These are phyloP conservation scores for Leccinum aurantiacum DNA, from an alignment of 768 basidiomycete genomes.

Conservation along the genomic window DNA sequence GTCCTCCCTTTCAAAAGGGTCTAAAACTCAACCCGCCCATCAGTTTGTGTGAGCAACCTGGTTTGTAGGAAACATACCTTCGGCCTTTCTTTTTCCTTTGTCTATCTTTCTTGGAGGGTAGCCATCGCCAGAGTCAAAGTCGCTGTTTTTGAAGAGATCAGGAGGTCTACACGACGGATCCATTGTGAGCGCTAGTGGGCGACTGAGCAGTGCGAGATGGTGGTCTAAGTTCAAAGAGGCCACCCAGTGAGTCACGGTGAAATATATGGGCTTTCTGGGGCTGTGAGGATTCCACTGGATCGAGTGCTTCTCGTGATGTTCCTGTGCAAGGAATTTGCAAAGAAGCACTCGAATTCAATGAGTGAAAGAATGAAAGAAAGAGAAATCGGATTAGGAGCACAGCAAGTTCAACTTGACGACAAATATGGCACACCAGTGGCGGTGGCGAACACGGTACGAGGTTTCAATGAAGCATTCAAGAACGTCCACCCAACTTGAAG, in stretches of 20 bases:
- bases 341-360: slow-evolving; percentile 2
- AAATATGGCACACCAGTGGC: too few species aligned
- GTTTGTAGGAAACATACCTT: slow-evolving; percentile 8
- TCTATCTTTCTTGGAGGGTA: slow-evolving; percentile 10
- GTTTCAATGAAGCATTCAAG: too few species aligned
- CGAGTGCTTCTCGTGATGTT: slow-evolving; percentile 14
- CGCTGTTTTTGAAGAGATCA: slow-evolving; percentile 2
- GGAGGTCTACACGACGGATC: slow-evolving; percentile 11
- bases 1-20: slow-evolving; percentile 4
- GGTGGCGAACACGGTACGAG: too few species aligned
- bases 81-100: slow-evolving; percentile 23
- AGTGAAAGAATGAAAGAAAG: not conserved
- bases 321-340: slow-evolving; percentile 7
- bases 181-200: slow-evolving; percentile 9
- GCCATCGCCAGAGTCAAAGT: not conserved
- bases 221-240: slow-evolving; percentile 7
- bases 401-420: too few species aligned
- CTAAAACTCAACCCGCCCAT: slow-evolving; percentile 5
- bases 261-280: too few species aligned
- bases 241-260: too few species aligned
- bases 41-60: not conserved
- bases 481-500: too few species aligned
- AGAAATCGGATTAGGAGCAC: too few species aligned
- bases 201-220: not conserved
- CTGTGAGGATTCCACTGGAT: slow-evolving; percentile 3